Percentiles rank a stretch among this genome's conserved stretches.
Evolutionary conservation across 176 grass and related monocot species (phyloP).

Genomic region (Ensete glaucum): DNA sequence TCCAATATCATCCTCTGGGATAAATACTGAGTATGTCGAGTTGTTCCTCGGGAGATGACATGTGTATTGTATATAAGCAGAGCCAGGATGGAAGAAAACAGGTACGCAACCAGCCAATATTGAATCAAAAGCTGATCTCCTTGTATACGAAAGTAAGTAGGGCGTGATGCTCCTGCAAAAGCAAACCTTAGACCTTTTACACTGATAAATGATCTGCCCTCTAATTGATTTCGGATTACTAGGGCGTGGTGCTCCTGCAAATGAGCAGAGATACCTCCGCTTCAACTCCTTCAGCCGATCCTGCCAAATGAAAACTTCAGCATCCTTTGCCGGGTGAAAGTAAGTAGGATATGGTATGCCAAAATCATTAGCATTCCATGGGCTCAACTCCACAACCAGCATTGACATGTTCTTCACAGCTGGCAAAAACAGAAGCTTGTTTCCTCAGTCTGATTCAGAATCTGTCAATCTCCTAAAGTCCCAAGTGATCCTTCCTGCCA

Average conservation of each 20-base stretch:
- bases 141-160: constrained; percentile 22
- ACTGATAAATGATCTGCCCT: not conserved
- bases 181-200: not conserved
- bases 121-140: constrained; percentile 45
- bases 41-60: constrained; percentile 55
- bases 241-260: not conserved
- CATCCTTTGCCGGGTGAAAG: not conserved
- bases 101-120: constrained; percentile 72
- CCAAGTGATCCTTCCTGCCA: not conserved
- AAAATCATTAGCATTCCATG: constrained; percentile 2
- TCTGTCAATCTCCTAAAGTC: not conserved
- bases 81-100: constrained; percentile 60
- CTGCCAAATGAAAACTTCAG: constrained; percentile 1
- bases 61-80: constrained; percentile 70
- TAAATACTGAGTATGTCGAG: constrained; percentile 65
- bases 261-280: not conserved
- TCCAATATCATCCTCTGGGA: constrained; percentile 46
- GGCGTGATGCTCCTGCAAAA: too few relatives aligned
- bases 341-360: constrained; percentile 7
- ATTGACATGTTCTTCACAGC: constrained; percentile 2
- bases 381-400: constrained; percentile 2
- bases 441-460: not conserved
- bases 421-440: not conserved
- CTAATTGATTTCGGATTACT: not conserved
- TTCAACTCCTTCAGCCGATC: not conserved